These are phyloP conservation scores for Pseudomonodictys pantanalensis DNA, from an alignment of 495 filamentous ascomycete genomes.

Conservation along the genomic window DNA sequence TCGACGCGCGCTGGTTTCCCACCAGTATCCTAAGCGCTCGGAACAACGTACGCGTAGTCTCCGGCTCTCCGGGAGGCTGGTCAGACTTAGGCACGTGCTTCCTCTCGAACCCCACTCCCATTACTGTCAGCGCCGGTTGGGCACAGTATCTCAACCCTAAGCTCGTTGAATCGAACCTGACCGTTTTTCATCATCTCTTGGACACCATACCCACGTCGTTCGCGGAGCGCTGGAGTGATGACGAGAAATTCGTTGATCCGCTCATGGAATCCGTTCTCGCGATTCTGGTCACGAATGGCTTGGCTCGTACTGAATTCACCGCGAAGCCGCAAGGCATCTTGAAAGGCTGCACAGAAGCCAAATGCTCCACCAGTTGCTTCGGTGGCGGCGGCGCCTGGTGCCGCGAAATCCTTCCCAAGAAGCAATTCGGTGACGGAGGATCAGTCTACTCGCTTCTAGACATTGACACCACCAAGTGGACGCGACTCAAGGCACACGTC, in stretches of 20 bases:
- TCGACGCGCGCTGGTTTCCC: constrained; percentile 3
- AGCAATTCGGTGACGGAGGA: constrained; percentile 7
- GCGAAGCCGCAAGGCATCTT: constrained; percentile 6
- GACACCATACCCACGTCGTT: background rate
- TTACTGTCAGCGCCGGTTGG: background rate
- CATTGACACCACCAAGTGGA: background rate
- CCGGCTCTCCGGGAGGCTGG: too few species aligned
- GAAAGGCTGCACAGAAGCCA: constrained; percentile 1
- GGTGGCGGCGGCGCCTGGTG: constrained; percentile 9
- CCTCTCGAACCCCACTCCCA: background rate
- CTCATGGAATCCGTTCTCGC: constrained; percentile 1
- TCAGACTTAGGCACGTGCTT: background rate
- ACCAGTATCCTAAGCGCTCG: background rate
- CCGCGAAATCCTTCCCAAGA: background rate
- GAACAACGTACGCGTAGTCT: background rate
- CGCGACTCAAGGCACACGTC: background rate
- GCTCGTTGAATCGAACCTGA: background rate
- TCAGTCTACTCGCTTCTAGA: background rate
- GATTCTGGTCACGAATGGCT: constrained; percentile 3
- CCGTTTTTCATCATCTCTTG: background rate
- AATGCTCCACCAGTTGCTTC: background rate
- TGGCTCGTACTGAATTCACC: background rate
- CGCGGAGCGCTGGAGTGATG: background rate
- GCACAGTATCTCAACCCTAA: constrained; percentile 3
- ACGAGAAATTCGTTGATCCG: background rate